Base-by-base conservation (phyloP, 371 early-diverging fungal species). In the Mortierella sp. region DNA sequence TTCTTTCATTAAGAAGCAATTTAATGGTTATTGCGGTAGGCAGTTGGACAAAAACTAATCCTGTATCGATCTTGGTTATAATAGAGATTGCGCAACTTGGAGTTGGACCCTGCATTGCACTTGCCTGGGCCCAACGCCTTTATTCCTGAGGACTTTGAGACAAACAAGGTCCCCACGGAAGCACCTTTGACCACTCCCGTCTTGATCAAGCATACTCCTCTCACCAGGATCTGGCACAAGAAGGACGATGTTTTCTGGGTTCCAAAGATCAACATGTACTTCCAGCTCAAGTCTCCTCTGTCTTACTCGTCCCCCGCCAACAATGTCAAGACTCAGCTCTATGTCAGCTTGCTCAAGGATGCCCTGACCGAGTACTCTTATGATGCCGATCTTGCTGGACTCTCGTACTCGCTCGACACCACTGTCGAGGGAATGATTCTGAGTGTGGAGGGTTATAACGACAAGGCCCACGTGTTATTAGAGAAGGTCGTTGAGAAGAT, bases 191-290 rank as follows among this genome's bases (percentile, higher is more conserved):
- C 71, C 24, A 88, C 88, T 21, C 94, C 94, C 26, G 76, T 87
- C 21, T 87, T 95, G 59, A 89, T 96, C 61, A 87, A 87, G 67
- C 95, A 97, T 26, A 91, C 92, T 26, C 89, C 92, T 37, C 74
- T 93, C 19, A 81, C 89, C 31, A 93, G 97, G 44, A 78, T 98
- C 79, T 98, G 98, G 98, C 94, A 96, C 87, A 97, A 98, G 89
- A 95, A 95, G 83, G 98, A 98, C 82, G 97, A 98, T 83, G 94
- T 92, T 2, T 98, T 97, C 82, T 94, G 91, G 92, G 94, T 95
- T 3, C 97, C 97, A 54, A 93, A 95, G 76, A 93, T 93, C 34
- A 86, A 77, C 71, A 75, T 88, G 72, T 80, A 78, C 74, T 82
- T 88, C 69, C 81, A 79, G 44, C 82, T 86, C 72, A 79, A 79